Conservation (phyloP, 164 flowering plant species). For the Aristolochia californica region DNA sequence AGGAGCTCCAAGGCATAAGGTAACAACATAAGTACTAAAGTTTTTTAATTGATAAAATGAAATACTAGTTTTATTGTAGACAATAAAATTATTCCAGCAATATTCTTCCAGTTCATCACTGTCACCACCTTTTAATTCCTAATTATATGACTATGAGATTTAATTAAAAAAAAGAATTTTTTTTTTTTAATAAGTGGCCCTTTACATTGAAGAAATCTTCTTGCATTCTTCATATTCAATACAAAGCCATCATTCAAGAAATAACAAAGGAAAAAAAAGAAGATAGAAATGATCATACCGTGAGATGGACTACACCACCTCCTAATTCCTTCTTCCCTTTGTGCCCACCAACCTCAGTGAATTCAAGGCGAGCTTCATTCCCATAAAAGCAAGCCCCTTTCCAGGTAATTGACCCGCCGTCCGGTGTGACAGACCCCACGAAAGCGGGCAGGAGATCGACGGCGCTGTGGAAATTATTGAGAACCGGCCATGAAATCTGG, state of each 20-base stretch:
- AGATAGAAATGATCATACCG: slow-evolving; percentile 24
- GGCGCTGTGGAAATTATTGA: slow-evolving; percentile 73
- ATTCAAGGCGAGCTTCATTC: slow-evolving; percentile 62
- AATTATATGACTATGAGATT: background rate
- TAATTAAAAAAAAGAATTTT: background rate
- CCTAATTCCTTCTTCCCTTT: slow-evolving; percentile 44
- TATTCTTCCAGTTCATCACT: background rate
- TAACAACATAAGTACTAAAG: too few species aligned
- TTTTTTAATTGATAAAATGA: too few species aligned
- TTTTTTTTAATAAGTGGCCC: too few species aligned
- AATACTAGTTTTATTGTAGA: too few species aligned
- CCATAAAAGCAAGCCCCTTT: slow-evolving; percentile 84
- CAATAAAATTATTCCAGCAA: too few species aligned
- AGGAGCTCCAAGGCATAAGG: too few species aligned
- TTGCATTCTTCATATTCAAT: background rate
- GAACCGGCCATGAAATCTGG: slow-evolving; percentile 88
- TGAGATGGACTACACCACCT: slow-evolving; percentile 65
- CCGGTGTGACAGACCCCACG: slow-evolving; percentile 73
- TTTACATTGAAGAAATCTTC: background rate
- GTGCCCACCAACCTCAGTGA: slow-evolving; percentile 21
- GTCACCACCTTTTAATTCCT: background rate
- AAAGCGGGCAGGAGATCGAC: slow-evolving; percentile 77
- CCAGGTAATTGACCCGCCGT: slow-evolving; percentile 46
- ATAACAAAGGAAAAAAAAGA: background rate
- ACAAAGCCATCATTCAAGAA: background rate